phyloP scores from a whole-genome alignment of 495 filamentous ascomycete species.

The Tricharina praecox region DNA sequence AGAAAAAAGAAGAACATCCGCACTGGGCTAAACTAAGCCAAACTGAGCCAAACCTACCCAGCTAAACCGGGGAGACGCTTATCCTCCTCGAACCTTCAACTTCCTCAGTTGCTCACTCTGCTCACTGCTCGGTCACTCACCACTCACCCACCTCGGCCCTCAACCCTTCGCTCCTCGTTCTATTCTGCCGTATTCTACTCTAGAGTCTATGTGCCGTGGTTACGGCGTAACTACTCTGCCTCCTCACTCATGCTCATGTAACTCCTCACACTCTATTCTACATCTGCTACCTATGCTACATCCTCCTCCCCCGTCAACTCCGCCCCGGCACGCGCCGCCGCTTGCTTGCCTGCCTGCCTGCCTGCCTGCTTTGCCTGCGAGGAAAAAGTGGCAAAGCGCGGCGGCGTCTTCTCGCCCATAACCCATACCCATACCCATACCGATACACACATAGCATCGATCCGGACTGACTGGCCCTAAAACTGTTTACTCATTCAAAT shows the following conservation, averaged over 20 bases:
- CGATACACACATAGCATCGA: neutral
- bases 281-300: constrained; percentile 8
- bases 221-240: too few species aligned
- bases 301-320: constrained; percentile 22
- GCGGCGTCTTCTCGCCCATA: constrained; percentile 25
- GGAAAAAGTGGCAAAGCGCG: constrained; percentile 25
- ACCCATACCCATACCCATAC: neutral
- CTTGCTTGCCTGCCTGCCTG: too few species aligned
- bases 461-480: constrained; percentile 12
- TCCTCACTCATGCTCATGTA: constrained; percentile 2
- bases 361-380: too few species aligned
- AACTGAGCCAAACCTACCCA: too few species aligned
- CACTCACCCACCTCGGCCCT: neutral
- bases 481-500: constrained; percentile 15
- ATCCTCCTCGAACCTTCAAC: too few species aligned
- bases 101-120: too few species aligned
- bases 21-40: too few species aligned
- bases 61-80: too few species aligned
- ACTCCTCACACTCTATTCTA: neutral
- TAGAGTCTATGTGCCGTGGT: too few species aligned
- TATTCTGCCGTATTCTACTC: too few species aligned
- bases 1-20: too few species aligned
- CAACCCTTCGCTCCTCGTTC: neutral
- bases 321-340: constrained; percentile 27
- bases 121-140: too few species aligned